phyloP scores from a whole-genome alignment of 1,139 yeast species.

The Pichia sp. region DNA sequence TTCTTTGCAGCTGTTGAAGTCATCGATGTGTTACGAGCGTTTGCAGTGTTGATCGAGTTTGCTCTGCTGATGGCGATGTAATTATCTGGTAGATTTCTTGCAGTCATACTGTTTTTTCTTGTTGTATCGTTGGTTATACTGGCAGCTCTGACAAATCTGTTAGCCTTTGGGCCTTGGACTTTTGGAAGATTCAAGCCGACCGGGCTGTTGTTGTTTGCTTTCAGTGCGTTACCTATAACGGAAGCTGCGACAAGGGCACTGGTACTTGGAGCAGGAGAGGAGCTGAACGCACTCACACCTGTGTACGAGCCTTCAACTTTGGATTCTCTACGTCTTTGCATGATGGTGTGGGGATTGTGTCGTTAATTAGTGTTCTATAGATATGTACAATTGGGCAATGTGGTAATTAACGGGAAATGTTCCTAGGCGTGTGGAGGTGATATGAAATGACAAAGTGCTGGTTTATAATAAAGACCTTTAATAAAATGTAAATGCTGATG shows the following conservation, averaged over 20 bases:
- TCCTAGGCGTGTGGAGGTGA: no score
- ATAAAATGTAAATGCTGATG: no score
- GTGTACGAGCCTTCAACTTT: constrained; percentile 26
- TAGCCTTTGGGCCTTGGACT: constrained; percentile 18
- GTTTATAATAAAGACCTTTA: no score
- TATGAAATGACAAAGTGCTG: no score
- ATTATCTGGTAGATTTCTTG: constrained; percentile 2
- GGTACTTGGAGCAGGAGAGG: constrained; percentile 27
- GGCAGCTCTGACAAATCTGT: constrained; percentile 21
- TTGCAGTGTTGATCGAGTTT: constrained; percentile 13
- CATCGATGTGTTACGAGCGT: constrained; percentile 15
- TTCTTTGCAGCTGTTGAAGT: constrained; percentile 10
- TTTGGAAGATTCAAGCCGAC: constrained; percentile 25
- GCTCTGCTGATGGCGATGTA: constrained; percentile 10
- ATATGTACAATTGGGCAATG: no score
- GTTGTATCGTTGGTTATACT: constrained; percentile 19
- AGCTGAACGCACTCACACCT: constrained; percentile 26
- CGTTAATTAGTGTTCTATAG: no score
- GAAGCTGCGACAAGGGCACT: constrained; percentile 36
- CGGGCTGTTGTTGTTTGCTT: constrained; percentile 29
- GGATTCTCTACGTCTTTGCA: constrained; percentile 14
- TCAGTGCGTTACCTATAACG: constrained; percentile 35
- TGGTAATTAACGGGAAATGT: no score
- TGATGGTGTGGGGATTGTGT: not conserved
- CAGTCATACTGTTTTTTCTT: constrained; percentile 1